Base-by-base conservation (phyloP, 202 grass and related monocot species). In the Setaria viridis region DNA sequence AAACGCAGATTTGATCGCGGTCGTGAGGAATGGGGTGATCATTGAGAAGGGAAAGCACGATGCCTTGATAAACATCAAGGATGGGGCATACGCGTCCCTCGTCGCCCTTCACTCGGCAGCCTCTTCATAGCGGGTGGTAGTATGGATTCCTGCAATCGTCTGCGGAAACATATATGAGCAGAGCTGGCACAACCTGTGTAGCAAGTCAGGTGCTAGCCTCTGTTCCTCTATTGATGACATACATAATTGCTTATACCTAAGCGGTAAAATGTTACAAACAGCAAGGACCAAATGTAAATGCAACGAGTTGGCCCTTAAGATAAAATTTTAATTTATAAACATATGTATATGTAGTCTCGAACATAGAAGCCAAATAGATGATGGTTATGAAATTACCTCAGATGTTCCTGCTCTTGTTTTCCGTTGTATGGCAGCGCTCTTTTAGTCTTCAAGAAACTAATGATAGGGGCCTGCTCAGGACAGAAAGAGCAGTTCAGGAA, bases 31-130 rank as follows among this genome's bases (percentile, higher is more conserved):
- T 68, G 94, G 94, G 59, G 84, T 84, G 81, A 91, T 94, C 80
- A 73, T 97, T 37, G 94, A 97, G 90, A 92, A 94, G 82, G 94
- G 94, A 82, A 97, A 86, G 81, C 94, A 97, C 63, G 92, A 94
- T 39, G 85, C 41, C 32, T 89, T 97, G 90, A 88, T 97, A 46
- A 90, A 83, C 58, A 92, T 97, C 86, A 97, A 94, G 82, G 92
- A 91, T 74, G 94, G 94, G 46, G 94, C 88, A 3, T 97, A 97
- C 9, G 94, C 92, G 14, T 92, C 94, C 53, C 91, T 97, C 62
- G 88, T 94, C 80, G 92, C 92, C n/a, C 84, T 97, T 78, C 92
- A 97, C 80, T 87, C 92, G 3, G 80, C 78, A 70, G 86, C 81
- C 25, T 76, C 87, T 79, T 93, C 56, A 4, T 91, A 87, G 76